Evolutionary conservation across 2,329 filamentous ascomycete genomes (phyloP).

Genomic region (Scedosporium boydii): DNA sequence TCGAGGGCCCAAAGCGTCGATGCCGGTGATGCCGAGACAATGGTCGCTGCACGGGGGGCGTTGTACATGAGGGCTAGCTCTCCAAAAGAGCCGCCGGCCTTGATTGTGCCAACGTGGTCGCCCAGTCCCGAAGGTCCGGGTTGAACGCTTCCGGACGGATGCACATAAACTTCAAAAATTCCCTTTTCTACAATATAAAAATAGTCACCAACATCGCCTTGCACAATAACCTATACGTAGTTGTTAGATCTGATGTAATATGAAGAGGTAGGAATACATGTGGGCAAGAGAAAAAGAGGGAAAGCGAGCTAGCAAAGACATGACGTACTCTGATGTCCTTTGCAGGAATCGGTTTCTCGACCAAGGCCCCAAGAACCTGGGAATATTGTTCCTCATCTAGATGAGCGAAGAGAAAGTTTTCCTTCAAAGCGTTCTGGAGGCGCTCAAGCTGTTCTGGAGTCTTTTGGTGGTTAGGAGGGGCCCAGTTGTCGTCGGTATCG

Average conservation of each 20-base stretch:
- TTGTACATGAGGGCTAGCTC: constrained; percentile 99
- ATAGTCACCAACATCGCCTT: constrained; percentile 92
- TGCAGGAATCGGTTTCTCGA: constrained; percentile 91
- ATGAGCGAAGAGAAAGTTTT: constrained; percentile 90
- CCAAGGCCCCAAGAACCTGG: constrained; percentile 80
- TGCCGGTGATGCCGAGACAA: constrained; percentile 68
- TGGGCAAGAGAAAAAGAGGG: neutral
- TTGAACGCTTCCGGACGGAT: constrained; percentile 65
- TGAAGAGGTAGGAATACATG: no score
- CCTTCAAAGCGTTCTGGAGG: constrained; percentile 70
- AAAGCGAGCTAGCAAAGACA: no score
- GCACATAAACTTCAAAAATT: constrained; percentile 84
- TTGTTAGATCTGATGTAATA: no score
- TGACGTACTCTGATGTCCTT: constrained; percentile 62
- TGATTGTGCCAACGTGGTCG: constrained; percentile 69
- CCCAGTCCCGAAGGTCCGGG: constrained; percentile 77
- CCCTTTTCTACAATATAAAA: constrained; percentile 96
- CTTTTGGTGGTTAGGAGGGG: constrained; percentile 78
- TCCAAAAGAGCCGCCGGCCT: constrained; percentile 86
- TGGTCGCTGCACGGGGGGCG: constrained; percentile 87
- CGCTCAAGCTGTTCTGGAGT: constrained; percentile 69
- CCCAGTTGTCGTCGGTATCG: constrained; percentile 80
- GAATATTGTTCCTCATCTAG: constrained; percentile 86
- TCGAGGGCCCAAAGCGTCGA: constrained; percentile 92
- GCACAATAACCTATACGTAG: constrained; percentile 67